Percentiles rank a stretch among this genome's conserved stretches.
Conservation (phyloP, 1,284 basidiomycete genomes). For the Xerocomus cyaneibrunnescens region DNA sequence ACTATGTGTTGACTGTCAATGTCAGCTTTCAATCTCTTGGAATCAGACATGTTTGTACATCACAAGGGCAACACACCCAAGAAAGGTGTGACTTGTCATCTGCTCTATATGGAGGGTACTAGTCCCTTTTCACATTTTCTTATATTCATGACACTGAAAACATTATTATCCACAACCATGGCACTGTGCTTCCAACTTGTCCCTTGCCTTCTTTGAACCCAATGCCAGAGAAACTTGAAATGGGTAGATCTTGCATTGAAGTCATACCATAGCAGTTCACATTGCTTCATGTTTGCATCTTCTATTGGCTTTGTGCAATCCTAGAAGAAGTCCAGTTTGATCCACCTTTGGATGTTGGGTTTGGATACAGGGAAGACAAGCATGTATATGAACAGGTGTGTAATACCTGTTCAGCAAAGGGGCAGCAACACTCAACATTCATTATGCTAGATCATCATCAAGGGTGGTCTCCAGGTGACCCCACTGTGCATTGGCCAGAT, state of each 20-base stretch:
- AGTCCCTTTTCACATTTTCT: not conserved
- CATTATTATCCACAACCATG: constrained; percentile 31
- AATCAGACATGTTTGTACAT: constrained; percentile 10
- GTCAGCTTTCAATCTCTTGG: constrained; percentile 4
- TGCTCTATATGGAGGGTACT: constrained; percentile 8
- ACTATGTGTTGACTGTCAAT: constrained; percentile 12
- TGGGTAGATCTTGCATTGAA: constrained; percentile 38
- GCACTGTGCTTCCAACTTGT: constrained; percentile 44
- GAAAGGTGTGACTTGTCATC: constrained; percentile 13
- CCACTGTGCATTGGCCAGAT: constrained; percentile 37
- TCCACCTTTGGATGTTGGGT: constrained; percentile 17
- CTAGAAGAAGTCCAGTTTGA: constrained; percentile 30
- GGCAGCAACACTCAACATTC: no score
- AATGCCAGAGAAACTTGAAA: constrained; percentile 37
- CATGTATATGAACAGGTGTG: constrained; percentile 30
- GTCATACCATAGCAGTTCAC: not conserved
- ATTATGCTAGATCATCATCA: constrained; percentile 22
- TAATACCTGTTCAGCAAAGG: not conserved
- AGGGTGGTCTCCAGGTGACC: constrained; percentile 24
- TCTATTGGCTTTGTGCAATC: constrained; percentile 26
- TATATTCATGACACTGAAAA: not conserved
- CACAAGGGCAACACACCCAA: constrained; percentile 15
- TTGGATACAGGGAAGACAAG: constrained; percentile 35
- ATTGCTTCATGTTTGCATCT: constrained; percentile 35
- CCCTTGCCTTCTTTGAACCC: constrained; percentile 39